phyloP scores from a whole-genome alignment of 257 asterid genomes.

The Dorcoceras hygrometricum region DNA sequence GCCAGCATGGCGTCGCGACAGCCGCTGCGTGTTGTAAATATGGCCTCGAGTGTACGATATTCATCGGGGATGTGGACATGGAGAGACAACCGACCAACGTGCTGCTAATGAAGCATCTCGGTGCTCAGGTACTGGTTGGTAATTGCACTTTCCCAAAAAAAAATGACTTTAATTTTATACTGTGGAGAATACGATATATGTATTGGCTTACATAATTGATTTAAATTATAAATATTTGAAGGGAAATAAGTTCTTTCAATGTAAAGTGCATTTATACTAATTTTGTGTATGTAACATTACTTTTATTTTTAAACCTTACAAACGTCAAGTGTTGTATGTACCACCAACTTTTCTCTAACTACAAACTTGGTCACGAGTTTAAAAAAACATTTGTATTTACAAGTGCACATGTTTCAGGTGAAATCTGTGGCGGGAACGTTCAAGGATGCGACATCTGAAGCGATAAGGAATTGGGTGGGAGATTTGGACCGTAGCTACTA shows the following conservation, averaged over 20 bases:
- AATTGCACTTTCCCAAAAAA: too few relatives aligned
- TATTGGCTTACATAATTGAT: too few relatives aligned
- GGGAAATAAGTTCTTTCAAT: too few relatives aligned
- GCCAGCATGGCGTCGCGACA: conserved; percentile 81
- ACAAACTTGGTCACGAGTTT: too few relatives aligned
- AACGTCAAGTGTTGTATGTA: too few relatives aligned
- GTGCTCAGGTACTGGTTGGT: conserved; percentile 49
- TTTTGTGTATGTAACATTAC: too few relatives aligned
- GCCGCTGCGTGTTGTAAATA: conserved; percentile 79
- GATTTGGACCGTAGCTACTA: conserved; percentile 50
- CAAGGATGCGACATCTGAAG: conserved; percentile 78
- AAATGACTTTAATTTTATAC: too few relatives aligned
- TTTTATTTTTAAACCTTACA: too few relatives aligned
- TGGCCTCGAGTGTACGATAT: conserved; percentile 46
- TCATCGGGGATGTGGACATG: conserved; percentile 57
- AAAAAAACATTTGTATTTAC: not conserved
- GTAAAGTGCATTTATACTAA: too few relatives aligned
- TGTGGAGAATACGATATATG: too few relatives aligned
- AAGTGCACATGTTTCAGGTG: conserved; percentile 31
- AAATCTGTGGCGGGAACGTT: conserved; percentile 44
- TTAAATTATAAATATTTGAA: too few relatives aligned
- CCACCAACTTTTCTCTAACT: too few relatives aligned
- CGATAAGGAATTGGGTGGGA: conserved; percentile 60
- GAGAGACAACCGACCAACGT: conserved; percentile 60
- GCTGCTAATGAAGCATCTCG: conserved; percentile 56